A percentile compares a stretch with the other conserved stretches of the same genome.
phyloP scores from a whole-genome alignment of 306 rosid species.

The Fragaria iinumae region DNA sequence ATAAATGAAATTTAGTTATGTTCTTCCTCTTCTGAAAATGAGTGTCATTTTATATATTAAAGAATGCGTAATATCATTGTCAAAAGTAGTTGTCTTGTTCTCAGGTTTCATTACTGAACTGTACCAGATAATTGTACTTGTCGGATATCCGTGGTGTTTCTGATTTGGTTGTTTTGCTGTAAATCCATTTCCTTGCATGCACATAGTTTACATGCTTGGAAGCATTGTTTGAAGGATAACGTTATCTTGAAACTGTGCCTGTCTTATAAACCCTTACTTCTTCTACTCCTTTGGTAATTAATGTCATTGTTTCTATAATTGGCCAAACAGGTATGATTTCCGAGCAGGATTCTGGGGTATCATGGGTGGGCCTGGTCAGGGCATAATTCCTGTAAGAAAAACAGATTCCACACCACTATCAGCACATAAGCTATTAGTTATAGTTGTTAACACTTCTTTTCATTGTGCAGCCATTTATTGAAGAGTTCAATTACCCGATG shows the following conservation, averaged over 20 bases:
- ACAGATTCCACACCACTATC: neutral
- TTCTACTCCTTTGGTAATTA: slow-evolving; percentile 15
- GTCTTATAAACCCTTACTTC: neutral
- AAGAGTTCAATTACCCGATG: slow-evolving; percentile 78
- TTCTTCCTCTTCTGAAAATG: neutral
- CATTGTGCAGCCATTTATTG: slow-evolving; percentile 81
- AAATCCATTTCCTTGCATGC: neutral
- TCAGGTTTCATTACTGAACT: neutral
- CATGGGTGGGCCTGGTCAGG: slow-evolving; percentile 88
- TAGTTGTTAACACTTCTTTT: slow-evolving; percentile 14
- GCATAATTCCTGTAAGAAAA: slow-evolving; percentile 80
- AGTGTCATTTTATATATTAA: neutral
- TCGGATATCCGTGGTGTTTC: neutral
- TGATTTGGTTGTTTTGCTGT: neutral
- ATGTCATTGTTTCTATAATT: slow-evolving; percentile 22
- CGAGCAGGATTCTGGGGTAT: slow-evolving; percentile 98
- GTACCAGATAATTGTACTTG: neutral
- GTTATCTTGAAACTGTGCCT: neutral
- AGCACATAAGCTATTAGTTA: slow-evolving; percentile 13
- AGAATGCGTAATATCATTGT: neutral
- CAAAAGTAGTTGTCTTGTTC: neutral
- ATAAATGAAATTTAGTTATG: neutral
- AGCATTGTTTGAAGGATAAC: neutral
- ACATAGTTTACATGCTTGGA: neutral
- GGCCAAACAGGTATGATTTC: slow-evolving; percentile 69